Evolutionary conservation across 177 flowering plant species (phyloP).

Genomic region (Vitis hybrid): DNA sequence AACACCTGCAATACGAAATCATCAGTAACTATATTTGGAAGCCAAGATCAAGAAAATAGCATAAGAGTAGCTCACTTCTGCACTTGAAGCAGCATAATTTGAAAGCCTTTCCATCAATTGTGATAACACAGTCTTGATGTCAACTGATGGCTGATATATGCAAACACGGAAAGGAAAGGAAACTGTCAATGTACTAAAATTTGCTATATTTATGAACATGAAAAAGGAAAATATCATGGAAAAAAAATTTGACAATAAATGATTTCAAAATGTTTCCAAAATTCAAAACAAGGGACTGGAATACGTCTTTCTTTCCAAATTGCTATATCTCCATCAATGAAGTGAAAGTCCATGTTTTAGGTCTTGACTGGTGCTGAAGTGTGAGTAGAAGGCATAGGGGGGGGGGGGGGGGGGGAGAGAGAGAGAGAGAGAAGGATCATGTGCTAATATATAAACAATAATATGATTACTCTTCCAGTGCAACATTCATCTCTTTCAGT

Average conservation of each 20-base stretch:
- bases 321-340: neutral
- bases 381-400: too few species aligned
- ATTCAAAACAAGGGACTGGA: neutral
- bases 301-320: neutral
- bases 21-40: slow-evolving; percentile 8
- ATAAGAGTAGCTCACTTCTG: slow-evolving; percentile 52
- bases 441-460: too few species aligned
- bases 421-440: too few species aligned
- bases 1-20: slow-evolving; percentile 42
- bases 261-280: neutral
- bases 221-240: neutral
- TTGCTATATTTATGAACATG: neutral
- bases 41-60: neutral
- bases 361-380: too few species aligned
- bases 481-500: too few species aligned
- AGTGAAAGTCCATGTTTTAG: neutral
- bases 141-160: slow-evolving; percentile 74
- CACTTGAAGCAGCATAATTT: slow-evolving; percentile 84
- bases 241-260: slow-evolving; percentile 32
- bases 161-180: neutral
- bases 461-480: too few species aligned
- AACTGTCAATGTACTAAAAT: neutral
- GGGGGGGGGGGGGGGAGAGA: too few species aligned
- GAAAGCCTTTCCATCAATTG: slow-evolving; percentile 90
- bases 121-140: slow-evolving; percentile 85